Conservation (phyloP, 2,329 filamentous ascomycete genomes). For the Magnaporthiopsis rhizophila region DNA sequence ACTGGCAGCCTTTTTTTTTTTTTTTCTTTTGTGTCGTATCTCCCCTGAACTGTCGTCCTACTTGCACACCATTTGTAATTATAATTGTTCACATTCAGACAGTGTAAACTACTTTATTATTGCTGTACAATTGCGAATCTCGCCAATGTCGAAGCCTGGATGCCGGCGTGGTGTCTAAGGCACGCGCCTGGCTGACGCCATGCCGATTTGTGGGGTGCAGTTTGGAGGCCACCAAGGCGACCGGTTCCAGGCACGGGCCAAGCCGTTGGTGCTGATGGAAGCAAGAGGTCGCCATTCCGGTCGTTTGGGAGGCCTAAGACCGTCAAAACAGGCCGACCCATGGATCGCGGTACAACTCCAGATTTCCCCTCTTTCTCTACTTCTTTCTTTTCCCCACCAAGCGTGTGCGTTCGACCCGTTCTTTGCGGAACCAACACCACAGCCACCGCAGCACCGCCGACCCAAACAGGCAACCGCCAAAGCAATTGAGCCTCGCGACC, state of each 20-base stretch:
- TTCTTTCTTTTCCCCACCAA: background rate
- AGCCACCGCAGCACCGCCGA: background rate
- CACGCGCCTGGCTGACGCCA: background rate
- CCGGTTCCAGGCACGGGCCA: background rate
- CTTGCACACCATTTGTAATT: too few species aligned
- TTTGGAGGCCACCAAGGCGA: background rate
- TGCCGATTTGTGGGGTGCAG: background rate
- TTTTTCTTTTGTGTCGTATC: too few species aligned
- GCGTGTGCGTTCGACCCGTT: too few species aligned
- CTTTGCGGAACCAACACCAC: background rate
- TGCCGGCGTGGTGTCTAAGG: too few species aligned
- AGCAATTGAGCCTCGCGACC: background rate
- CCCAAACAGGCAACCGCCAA: background rate
- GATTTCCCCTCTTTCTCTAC: background rate
- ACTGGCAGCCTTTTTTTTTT: too few species aligned
- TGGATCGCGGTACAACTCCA: background rate
- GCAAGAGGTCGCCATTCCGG: background rate
- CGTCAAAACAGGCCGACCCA: background rate
- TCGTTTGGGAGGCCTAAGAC: background rate
- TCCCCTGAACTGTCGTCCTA: too few species aligned
- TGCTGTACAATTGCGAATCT: too few species aligned
- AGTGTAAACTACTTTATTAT: too few species aligned
- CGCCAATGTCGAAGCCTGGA: too few species aligned
- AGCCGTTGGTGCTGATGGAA: background rate
- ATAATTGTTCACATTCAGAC: too few species aligned